These are phyloP conservation scores for Gamarada debralockiae DNA, from an alignment of 495 filamentous ascomycete species.

Conservation along the genomic window DNA sequence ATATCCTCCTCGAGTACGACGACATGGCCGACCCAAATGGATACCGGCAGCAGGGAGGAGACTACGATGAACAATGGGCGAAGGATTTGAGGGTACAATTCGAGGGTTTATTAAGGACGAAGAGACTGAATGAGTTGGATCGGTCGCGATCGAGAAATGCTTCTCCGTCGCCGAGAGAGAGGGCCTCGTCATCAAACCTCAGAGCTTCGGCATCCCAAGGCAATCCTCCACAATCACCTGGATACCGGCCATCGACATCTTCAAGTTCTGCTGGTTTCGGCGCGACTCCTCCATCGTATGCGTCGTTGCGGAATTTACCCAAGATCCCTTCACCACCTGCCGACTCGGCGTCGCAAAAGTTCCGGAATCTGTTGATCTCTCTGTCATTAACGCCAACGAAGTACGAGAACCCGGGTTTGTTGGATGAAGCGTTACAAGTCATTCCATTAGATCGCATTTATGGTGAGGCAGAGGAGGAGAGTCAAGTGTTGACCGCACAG, in stretches of 20 bases:
- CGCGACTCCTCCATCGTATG: conserved; percentile 56
- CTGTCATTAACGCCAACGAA: conserved; percentile 81
- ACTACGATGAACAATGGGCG: conserved; percentile 50
- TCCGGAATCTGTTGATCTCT: conserved; percentile 76
- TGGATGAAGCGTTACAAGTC: conserved; percentile 84
- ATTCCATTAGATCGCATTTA: conserved; percentile 94
- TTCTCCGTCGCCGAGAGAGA: conserved; percentile 49
- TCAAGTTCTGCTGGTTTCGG: conserved; percentile 18
- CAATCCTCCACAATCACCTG: conserved; percentile 28
- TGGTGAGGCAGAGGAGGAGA: conserved; percentile 89
- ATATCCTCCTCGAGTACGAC: conserved; percentile 21
- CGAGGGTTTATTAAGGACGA: conserved; percentile 71
- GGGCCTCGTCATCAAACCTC: conserved; percentile 38
- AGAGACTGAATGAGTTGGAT: conserved; percentile 72
- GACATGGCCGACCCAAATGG: conserved; percentile 21
- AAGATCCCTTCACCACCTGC: conserved; percentile 74
- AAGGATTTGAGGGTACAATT: conserved; percentile 56
- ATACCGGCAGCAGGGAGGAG: conserved; percentile 26
- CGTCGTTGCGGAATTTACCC: conserved; percentile 68
- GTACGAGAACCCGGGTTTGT: conserved; percentile 94
- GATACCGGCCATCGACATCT: conserved; percentile 37
- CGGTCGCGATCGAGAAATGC: conserved; percentile 48
- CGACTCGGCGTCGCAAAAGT: conserved; percentile 71
- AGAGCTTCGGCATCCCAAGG: conserved; percentile 27
- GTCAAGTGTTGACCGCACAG: conserved; percentile 77